Evolutionary conservation across 2,329 filamentous ascomycete genomes (phyloP), one percentile per base, ranked within the genome.

Genomic region (Colletotrichum tofieldiae): DNA sequence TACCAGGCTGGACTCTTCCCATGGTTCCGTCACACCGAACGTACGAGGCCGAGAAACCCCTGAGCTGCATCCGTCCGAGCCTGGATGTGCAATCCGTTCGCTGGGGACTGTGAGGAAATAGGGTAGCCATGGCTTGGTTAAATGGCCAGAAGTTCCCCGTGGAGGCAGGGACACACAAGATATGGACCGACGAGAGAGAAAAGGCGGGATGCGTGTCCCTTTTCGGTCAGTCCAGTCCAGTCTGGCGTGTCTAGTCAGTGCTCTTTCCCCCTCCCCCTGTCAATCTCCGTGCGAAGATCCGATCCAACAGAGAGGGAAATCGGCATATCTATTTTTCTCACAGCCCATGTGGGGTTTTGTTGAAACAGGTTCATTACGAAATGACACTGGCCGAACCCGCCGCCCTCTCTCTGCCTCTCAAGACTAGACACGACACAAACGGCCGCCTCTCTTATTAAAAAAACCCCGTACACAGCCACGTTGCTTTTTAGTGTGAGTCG

Each of bases 301-400:
- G 69, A 71, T 71, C 63, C 67, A 35, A 56, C 32, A 47, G 41
- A 37, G 35, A 63, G 26, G 60, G 55, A 45, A 69, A 72, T 68
- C 69, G 69, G 69, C 45, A 69, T 64, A 69, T 72, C 69, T 72
- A 72, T 72, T 72, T 72, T 54, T 71, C 56, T 67, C 65, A 67
- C 29, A 62, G 37, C 23, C 65, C 45, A 70, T 64, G 70, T 72
- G 70, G 65, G 65, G 70, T 65, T 47, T 26, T 12, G 60, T 72
- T 72, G 70, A 72, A 72, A 72, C 70, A 59, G 70, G 59, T 68
- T 72, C 65, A 70, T 72, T 72, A 70, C 65, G 54, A 72, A 58
- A 72, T 70, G 65, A 69, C 59, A 69, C 65, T 60, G 56, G 55
- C 23, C 37, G 23, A 65, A 29, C 49, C 49, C 59, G 65, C 39